Evolutionary conservation across 2,329 filamentous ascomycete genomes (phyloP), one percentile per base, ranked within the genome.

Genomic region (Didymella arachidicola): DNA sequence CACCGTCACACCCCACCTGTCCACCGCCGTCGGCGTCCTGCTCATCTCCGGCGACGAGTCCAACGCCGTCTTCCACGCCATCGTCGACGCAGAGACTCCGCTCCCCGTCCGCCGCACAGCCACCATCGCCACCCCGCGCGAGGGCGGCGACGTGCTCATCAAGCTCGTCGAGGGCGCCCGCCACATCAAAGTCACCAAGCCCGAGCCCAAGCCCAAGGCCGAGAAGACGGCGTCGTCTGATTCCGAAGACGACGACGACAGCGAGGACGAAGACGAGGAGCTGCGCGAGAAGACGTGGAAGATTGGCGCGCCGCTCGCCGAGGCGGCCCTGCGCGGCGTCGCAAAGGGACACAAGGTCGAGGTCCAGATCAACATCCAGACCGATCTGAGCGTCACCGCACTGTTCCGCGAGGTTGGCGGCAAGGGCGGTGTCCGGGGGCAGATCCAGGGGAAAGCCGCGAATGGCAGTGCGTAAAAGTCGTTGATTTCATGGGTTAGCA

Each of bases 331-430:
- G 76, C 90, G 86, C 78, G 91, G 84, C 59, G 86, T 96, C 68
- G 94, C 94, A 87, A 93, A 94, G 81, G 90, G 87, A 59, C 86
- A 87, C 72, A 97, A 97, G 83, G 87, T 99, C 66, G 95, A 99
- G 83, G 88, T 98, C 53, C 96, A 92, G 76, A 86, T 98, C 72
- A 96, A 94, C 77, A 89, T 98, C 65, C 86, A 85, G 54, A 89
- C 87, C 26, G 93, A 98, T 75, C 82, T 97, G 56, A 84, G 84
- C 65, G 85, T 97, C 62, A 92, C 90, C 48, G 84, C 97, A 66
- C 91, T 93, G 41, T 88, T 89, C 56, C 85, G 94, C 64, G 93
- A 96, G 78, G 89, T 97, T 47, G 93, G 94, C 64, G 90, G 87
- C 60, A 94, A 96, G 83, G 90, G 90, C 42, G 93, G 92, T 53